These are phyloP conservation scores for Neurospora sp. DNA, from an alignment of 495 filamentous ascomycete species.

Conservation along the genomic window DNA sequence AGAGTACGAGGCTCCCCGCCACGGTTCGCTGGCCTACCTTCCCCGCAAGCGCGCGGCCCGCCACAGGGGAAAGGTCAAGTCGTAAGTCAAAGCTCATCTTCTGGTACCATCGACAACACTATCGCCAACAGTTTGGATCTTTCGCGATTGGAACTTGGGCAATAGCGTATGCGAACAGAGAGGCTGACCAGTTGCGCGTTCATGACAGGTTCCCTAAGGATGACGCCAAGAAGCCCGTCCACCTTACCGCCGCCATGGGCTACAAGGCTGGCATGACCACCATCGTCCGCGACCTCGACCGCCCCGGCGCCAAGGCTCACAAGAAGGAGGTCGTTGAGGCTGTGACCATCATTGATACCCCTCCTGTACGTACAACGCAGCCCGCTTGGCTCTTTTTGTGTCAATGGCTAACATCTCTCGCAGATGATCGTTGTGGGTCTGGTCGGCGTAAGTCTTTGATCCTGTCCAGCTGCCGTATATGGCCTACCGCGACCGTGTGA, in stretches of 20 bases:
- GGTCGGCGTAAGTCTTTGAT: constrained; percentile 54
- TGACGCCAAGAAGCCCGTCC: constrained; percentile 98
- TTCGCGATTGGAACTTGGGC: background rate
- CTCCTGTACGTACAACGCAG: constrained; percentile 81
- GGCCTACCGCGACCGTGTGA: constrained; percentile 2
- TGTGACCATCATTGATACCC: constrained; percentile 97
- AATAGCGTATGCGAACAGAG: background rate
- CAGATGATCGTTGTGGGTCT: constrained; percentile 99
- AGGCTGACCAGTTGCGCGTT: constrained; percentile 15
- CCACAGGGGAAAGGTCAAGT: constrained; percentile 98
- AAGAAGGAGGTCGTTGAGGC: constrained; percentile 99
- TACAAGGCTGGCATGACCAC: constrained; percentile 99
- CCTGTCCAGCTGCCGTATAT: constrained; percentile 16
- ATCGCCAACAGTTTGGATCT: background rate
- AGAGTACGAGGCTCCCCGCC: constrained; percentile 87
- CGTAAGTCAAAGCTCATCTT: constrained; percentile 43
- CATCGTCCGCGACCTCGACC: constrained; percentile 98
- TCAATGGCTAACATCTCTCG: constrained; percentile 51
- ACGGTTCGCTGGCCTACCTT: constrained; percentile 95
- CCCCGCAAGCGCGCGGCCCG: constrained; percentile 94
- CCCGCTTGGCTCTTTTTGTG: constrained; percentile 47
- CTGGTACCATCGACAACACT: background rate
- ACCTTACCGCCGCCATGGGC: constrained; percentile 96
- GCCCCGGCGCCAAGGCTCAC: constrained; percentile 98
- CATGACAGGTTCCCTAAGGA: constrained; percentile 90